Evolutionary conservation across 495 filamentous ascomycete species (phyloP).

Genomic region (Neurospora sp.): DNA sequence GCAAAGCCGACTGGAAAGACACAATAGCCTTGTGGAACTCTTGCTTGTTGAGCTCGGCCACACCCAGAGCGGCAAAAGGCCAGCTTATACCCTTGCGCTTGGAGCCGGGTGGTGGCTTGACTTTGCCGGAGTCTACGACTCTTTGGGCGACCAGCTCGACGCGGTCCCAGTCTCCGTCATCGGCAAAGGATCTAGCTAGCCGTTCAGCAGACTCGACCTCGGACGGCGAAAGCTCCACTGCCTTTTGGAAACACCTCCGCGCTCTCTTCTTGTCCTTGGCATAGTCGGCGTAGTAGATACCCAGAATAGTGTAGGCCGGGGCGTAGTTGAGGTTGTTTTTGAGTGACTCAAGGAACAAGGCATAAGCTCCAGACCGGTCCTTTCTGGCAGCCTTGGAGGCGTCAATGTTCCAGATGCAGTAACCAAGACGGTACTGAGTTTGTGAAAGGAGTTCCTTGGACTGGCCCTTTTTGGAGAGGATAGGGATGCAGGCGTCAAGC

Average conservation of each 20-base stretch:
- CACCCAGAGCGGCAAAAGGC: conserved; percentile 90
- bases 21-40: conserved; percentile 79
- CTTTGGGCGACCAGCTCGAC: conserved; percentile 87
- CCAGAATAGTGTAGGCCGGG: conserved; percentile 85
- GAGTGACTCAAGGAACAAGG: conserved; percentile 71
- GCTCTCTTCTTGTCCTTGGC: conserved; percentile 74
- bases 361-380: conserved; percentile 62
- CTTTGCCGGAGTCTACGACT: conserved; percentile 85
- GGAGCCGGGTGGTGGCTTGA: conserved; percentile 78
- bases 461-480: conserved; percentile 36
- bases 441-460: conserved; percentile 69
- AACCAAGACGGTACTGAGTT: conserved; percentile 78
- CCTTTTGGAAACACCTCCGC: conserved; percentile 88
- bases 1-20: conserved; percentile 83
- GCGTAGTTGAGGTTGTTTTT: conserved; percentile 84
- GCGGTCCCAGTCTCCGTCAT: conserved; percentile 88
- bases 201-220: conserved; percentile 85
- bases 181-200: conserved; percentile 73
- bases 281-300: conserved; percentile 93
- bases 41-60: conserved; percentile 93
- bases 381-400: conserved; percentile 60
- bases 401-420: conserved; percentile 79
- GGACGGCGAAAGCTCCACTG: conserved; percentile 81
- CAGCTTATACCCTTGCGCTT: conserved; percentile 87
- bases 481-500: conserved; percentile 57